Base-by-base conservation (phyloP, 148 eudicot genomes). In the Heliamphora exappendiculata region DNA sequence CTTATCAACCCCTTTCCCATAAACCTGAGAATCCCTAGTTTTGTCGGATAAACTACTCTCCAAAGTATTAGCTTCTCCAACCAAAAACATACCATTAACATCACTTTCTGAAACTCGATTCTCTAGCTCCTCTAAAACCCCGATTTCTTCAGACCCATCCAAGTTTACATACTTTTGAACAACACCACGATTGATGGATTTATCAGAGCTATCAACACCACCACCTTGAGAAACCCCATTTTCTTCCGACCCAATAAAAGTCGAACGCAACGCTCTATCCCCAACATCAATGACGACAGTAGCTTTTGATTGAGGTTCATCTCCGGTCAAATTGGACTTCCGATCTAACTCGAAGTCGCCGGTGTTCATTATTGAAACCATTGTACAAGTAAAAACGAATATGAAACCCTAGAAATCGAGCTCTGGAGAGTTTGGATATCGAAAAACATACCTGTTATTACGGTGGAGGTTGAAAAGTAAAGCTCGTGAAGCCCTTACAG, bases 151-250 rank as follows among this genome's bases (percentile, higher is more conserved):
- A 47, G 34, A 49, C 39, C 55, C 74, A 29, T 39, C 36, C 34
- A 58, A 36, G 79, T 77, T 36, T 67, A 57, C 44, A 69, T 54
- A 36, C 45, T 51, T 20, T 11, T n/a, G n/a, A n/a, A 36, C 73
- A 31, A 71, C 51, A 22, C n/a, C 77, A 16, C 36, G 31, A 24
- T 9, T 1, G 37, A 36, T 59, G 31, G 9, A 47, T 20, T 63
- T 42, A 44, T 22, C 45, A n/a, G 45, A 39, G 5, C 51, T 44
- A 41, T 12, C 33, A 11, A 3, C 67, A 82, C 80, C 73, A 84
- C 82, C 31, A 82, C 86, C 79, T 67, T 80, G 77, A 33, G 39
- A 83, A 87, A 79, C 41, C 39, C 67, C 29, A 16, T 5, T 75
- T 79, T 76, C 83, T 79, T 47, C 77, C 51, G 79, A 71, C 22